These are phyloP conservation scores for Lenwebbia sp. DNA, from an alignment of 345 rosid species.

Conservation along the genomic window DNA sequence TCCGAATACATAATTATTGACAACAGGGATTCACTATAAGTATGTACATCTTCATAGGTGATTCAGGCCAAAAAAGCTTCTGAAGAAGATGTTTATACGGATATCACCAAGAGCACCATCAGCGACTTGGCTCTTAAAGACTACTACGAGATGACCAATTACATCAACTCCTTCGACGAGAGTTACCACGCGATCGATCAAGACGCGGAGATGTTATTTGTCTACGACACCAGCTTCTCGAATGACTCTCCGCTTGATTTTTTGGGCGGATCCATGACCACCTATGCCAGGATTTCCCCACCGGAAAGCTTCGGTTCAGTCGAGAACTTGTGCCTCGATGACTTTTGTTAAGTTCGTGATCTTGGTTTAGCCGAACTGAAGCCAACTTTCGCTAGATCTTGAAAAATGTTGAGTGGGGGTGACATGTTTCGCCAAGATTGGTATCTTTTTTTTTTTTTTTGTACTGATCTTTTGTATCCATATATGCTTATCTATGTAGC, in stretches of 20 bases:
- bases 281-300: conserved; percentile 38
- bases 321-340: conserved; percentile 72
- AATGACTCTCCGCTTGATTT: conserved; percentile 77
- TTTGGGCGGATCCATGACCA: conserved; percentile 62
- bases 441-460: neutral
- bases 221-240: conserved; percentile 74
- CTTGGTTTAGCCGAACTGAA: neutral
- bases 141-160: conserved; percentile 19
- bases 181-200: conserved; percentile 28
- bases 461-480: neutral
- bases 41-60: conserved; percentile 27
- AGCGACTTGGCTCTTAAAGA: conserved; percentile 38
- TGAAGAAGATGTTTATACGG: conserved; percentile 44
- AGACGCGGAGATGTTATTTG: conserved; percentile 45
- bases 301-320: conserved; percentile 67
- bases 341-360: conserved; percentile 24
- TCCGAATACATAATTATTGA: neutral
- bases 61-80: conserved; percentile 85
- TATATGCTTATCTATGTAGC: neutral
- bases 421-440: neutral
- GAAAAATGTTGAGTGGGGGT: neutral
- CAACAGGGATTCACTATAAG: neutral
- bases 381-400: neutral
- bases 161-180: conserved; percentile 18
- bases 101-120: conserved; percentile 31